A percentile compares a stretch with the other conserved stretches of the same genome.
These are phyloP conservation scores for Corynascus novoguineensis DNA, from an alignment of 495 filamentous ascomycete species.

Conservation along the genomic window DNA sequence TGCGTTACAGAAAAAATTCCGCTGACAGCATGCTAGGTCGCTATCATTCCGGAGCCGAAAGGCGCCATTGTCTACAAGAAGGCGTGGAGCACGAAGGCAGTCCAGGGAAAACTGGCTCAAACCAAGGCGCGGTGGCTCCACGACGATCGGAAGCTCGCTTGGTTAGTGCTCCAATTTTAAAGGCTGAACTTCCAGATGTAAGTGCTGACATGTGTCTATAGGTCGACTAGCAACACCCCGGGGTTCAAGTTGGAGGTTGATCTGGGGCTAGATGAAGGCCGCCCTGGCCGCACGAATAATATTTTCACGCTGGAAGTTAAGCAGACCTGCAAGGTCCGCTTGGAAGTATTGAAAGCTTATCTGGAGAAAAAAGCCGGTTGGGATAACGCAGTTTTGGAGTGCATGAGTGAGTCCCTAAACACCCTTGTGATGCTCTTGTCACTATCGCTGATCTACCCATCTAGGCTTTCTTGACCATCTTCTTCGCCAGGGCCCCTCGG, in stretches of 20 bases:
- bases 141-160: conserved; percentile 74
- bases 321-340: conserved; percentile 54
- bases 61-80: conserved; percentile 55
- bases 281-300: conserved; percentile 39
- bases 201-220: conserved; percentile 25
- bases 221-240: conserved; percentile 37
- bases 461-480: conserved; percentile 75
- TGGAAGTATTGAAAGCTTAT: conserved; percentile 60
- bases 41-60: conserved; percentile 60
- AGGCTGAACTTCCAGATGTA: not conserved
- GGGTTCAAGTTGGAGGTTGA: conserved; percentile 52
- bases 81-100: conserved; percentile 60
- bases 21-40: conserved; percentile 43
- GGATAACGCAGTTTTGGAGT: conserved; percentile 63
- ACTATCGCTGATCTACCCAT: conserved; percentile 1
- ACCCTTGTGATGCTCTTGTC: not conserved
- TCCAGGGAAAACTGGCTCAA: conserved; percentile 48
- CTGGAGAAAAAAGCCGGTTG: conserved; percentile 53
- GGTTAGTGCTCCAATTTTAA: conserved; percentile 46
- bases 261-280: conserved; percentile 56
- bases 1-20: not conserved
- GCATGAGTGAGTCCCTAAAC: conserved; percentile 52
- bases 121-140: conserved; percentile 54
- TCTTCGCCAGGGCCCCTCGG: conserved; percentile 67
- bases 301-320: conserved; percentile 53